phyloP scores from a whole-genome alignment of 805 yeast genomes.

The Ogataea pignaliae region DNA sequence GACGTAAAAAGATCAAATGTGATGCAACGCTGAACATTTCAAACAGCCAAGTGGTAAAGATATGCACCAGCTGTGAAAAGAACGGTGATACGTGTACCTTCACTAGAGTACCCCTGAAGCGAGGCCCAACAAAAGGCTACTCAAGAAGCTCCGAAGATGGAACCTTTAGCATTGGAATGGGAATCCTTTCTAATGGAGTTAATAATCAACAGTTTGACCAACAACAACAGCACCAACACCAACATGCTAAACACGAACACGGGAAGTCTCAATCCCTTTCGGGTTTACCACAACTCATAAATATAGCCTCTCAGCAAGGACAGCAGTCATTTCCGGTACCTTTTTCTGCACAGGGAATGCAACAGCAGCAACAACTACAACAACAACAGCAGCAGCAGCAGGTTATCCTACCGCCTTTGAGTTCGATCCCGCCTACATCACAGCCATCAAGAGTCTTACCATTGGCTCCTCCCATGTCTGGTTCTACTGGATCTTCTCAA shows the following conservation, averaged over 20 bases:
- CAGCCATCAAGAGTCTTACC: not conserved
- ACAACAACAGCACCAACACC: conserved; percentile 9
- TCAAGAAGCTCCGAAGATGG: conserved; percentile 33
- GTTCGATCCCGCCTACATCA: not conserved
- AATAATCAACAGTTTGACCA: conserved; percentile 6
- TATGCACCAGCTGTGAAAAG: conserved; percentile 61
- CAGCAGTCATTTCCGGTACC: not conserved
- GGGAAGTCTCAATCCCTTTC: conserved; percentile 1
- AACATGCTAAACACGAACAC: conserved; percentile 1
- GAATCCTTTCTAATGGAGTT: not conserved
- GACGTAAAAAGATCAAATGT: conserved; percentile 69
- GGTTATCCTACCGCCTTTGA: not conserved
- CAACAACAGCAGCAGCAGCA: not conserved
- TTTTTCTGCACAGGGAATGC: not conserved
- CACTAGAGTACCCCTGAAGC: conserved; percentile 65
- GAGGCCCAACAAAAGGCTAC: conserved; percentile 79
- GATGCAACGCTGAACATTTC: conserved; percentile 50
- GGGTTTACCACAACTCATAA: not conserved
- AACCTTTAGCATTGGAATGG: not conserved
- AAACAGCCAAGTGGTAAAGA: conserved; percentile 42
- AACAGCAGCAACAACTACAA: not conserved
- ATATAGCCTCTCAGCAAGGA: not conserved
- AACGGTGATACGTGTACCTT: conserved; percentile 61
- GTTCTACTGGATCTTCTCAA: not conserved
- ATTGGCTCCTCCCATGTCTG: not conserved